These are phyloP conservation scores for barley (Hordeum vulgare) DNA, from an alignment of 176 grass and related monocot genomes.

Conservation along the genomic window MorexV3_pseudomolecules_assembly NC_058523.1:517171019-517171518, in stretches of 20 bases:
- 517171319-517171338: neutral
- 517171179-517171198: no score
- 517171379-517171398: neutral
- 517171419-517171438: neutral
- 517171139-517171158: neutral
- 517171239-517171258: neutral
- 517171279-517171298: neutral
- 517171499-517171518: constrained; percentile 91
- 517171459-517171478: constrained; percentile 68
- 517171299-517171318: neutral
- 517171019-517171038: neutral
- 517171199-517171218: no score
- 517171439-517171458: constrained; percentile 18
- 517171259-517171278: neutral
- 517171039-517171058: neutral
- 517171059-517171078: neutral
- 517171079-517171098: neutral
- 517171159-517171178: no score
- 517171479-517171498: constrained; percentile 64
- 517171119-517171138: neutral
- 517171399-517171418: neutral
- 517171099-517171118: neutral
- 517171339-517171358: neutral
- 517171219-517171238: no score
- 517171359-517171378: neutral